Evolutionary conservation across 2,329 filamentous ascomycete genomes (phyloP).

Genomic region (Didymella segeticola): DNA sequence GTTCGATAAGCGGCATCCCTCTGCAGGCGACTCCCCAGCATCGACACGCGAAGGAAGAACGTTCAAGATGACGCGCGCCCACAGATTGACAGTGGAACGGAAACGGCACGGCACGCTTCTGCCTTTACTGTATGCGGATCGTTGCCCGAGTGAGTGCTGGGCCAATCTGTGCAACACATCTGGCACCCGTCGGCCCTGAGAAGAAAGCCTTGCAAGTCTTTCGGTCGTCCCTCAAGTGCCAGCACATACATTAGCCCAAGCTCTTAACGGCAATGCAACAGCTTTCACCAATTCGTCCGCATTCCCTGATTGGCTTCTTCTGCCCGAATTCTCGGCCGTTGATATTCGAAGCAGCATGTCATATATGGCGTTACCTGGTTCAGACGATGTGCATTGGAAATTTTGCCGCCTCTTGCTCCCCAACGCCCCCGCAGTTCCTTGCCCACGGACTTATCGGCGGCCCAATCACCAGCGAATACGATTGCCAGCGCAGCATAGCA

Average conservation of each 20-base stretch:
- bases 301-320: constrained; percentile 34
- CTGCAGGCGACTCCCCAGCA: constrained; percentile 24
- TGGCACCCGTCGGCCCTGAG: constrained; percentile 35
- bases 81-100: constrained; percentile 32
- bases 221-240: constrained; percentile 36
- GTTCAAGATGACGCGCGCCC: constrained; percentile 33
- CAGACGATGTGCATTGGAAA: constrained; percentile 32
- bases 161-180: constrained; percentile 40
- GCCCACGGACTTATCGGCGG: constrained; percentile 30
- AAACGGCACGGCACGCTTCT: constrained; percentile 41
- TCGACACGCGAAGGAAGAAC: constrained; percentile 27
- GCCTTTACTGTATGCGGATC: constrained; percentile 35
- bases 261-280: constrained; percentile 32
- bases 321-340: constrained; percentile 29
- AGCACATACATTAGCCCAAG: constrained; percentile 41
- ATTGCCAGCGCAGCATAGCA: constrained; percentile 43
- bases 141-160: constrained; percentile 25
- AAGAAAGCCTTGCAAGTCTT: constrained; percentile 34
- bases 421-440: constrained; percentile 35
- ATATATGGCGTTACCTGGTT: constrained; percentile 39
- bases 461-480: constrained; percentile 36
- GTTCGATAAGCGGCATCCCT: constrained; percentile 23
- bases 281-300: constrained; percentile 21
- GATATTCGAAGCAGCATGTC: constrained; percentile 35
- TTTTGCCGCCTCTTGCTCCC: constrained; percentile 30